Percentiles rank a stretch among this genome's conserved stretches.
Evolutionary conservation across 805 yeast genomes (phyloP).

Genomic region (Zygosaccharomyces bisporus): DNA sequence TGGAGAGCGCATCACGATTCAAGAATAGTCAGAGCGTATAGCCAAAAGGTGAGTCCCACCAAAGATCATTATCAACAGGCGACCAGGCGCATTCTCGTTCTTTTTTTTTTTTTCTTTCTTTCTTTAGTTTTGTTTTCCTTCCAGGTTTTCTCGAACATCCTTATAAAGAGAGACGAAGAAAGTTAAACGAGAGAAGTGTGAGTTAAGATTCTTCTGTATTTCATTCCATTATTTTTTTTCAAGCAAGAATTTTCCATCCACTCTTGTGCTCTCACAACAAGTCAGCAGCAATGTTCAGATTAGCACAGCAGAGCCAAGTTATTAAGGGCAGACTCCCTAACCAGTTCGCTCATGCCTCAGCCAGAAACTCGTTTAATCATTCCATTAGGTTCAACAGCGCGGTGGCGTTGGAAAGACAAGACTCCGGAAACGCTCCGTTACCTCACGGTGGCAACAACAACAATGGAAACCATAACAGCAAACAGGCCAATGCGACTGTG

Average conservation of each 20-base stretch:
- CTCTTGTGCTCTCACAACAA: too few species aligned
- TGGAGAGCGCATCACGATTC: background rate
- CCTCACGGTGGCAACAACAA: conserved; percentile 11
- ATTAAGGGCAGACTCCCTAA: conserved; percentile 39
- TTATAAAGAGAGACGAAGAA: background rate
- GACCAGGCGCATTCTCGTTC: background rate
- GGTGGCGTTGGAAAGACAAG: conserved; percentile 34
- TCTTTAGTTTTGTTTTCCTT: background rate
- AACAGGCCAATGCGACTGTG: conserved; percentile 25
- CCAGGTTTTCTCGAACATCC: background rate
- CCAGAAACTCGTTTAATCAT: conserved; percentile 39
- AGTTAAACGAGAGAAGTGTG: conserved; percentile 1
- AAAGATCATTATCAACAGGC: background rate
- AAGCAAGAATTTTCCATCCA: too few species aligned
- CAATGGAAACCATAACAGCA: conserved; percentile 16
- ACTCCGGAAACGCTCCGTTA: conserved; percentile 8
- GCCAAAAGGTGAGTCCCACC: background rate
- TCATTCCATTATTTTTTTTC: background rate
- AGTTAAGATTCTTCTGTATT: background rate
- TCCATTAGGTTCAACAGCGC: conserved; percentile 39
- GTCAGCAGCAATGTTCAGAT: conserved; percentile 31
- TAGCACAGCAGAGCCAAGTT: conserved; percentile 35
- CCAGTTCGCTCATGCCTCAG: conserved; percentile 38
- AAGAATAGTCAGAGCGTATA: background rate
- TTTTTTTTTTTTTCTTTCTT: background rate